phyloP scores from a whole-genome alignment of 2,329 filamentous ascomycete genomes.

The Xylariaceae sp. region DNA sequence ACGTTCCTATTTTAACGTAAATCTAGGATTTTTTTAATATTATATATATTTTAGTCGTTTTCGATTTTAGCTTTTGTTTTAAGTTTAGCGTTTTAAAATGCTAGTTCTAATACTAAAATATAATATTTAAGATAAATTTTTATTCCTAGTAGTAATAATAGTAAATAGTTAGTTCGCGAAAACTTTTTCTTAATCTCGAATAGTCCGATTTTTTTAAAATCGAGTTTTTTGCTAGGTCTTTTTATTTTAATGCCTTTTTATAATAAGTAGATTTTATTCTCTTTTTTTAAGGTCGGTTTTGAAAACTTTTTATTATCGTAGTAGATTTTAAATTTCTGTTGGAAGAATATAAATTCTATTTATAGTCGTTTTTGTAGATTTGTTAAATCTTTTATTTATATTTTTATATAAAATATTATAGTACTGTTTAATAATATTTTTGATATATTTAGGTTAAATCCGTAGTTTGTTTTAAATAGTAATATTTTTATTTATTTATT shows the following conservation, averaged over 20 bases:
- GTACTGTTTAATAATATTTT: constrained; percentile 2
- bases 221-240: not conserved
- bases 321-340: not conserved
- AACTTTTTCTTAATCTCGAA: not conserved
- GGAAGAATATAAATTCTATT: constrained; percentile 8
- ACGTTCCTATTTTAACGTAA: constrained; percentile 4
- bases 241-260: not conserved
- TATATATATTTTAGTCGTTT: constrained; percentile 1
- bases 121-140: constrained; percentile 5
- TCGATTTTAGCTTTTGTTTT: not conserved
- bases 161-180: not conserved
- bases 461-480: constrained; percentile 1
- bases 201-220: not conserved
- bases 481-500: constrained; percentile 6
- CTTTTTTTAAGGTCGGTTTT: constrained; percentile 3
- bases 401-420: constrained; percentile 7
- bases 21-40: constrained; percentile 1
- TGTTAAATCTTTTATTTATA: constrained; percentile 5
- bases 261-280: constrained; percentile 3
- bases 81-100: constrained; percentile 2
- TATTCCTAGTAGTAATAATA: constrained; percentile 5
- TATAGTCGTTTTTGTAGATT: constrained; percentile 8
- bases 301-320: constrained; percentile 10
- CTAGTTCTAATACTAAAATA: not conserved
- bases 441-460: constrained; percentile 2